Percentiles rank a stretch among this genome's conserved stretches.
These are phyloP conservation scores for Candida loeiensis DNA, from an alignment of 805 yeast species.

Conservation along the genomic window DNA sequence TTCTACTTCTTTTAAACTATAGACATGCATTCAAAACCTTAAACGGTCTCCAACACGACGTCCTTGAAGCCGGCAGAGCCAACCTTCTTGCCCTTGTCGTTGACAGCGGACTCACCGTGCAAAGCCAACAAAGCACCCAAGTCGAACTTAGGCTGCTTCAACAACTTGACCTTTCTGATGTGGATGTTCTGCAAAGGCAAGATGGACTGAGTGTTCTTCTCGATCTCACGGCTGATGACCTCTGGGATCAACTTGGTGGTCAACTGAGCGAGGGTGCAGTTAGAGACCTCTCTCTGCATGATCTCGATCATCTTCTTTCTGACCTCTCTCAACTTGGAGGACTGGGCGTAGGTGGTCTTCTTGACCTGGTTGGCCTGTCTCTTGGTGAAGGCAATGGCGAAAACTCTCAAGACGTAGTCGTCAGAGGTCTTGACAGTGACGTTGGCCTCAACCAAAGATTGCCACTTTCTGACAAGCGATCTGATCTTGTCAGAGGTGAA, in stretches of 20 bases:
- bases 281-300: conserved; percentile 92
- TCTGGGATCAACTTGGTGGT: conserved; percentile 97
- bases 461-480: conserved; percentile 98
- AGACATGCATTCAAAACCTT: conserved; percentile 23
- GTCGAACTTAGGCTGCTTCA: conserved; percentile 98
- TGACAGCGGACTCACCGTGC: conserved; percentile 90
- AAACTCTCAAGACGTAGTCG: conserved; percentile 93
- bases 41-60: conserved; percentile 96
- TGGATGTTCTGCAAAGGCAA: conserved; percentile 98
- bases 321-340: conserved; percentile 93
- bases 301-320: conserved; percentile 95
- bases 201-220: conserved; percentile 89
- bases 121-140: conserved; percentile 93
- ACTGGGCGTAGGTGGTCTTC: conserved; percentile 97
- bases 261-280: conserved; percentile 93
- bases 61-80: conserved; percentile 89
- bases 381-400: conserved; percentile 98
- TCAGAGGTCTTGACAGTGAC: conserved; percentile 97
- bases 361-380: conserved; percentile 94
- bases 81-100: conserved; percentile 97
- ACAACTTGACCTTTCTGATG: conserved; percentile 97
- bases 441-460: conserved; percentile 94
- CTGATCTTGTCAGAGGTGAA: conserved; percentile 96
- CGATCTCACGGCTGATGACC: conserved; percentile 97
- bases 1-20: background rate